Evolutionary conservation across 305 asterid genomes (phyloP).

Genomic region (Fraxinus greggii): DNA sequence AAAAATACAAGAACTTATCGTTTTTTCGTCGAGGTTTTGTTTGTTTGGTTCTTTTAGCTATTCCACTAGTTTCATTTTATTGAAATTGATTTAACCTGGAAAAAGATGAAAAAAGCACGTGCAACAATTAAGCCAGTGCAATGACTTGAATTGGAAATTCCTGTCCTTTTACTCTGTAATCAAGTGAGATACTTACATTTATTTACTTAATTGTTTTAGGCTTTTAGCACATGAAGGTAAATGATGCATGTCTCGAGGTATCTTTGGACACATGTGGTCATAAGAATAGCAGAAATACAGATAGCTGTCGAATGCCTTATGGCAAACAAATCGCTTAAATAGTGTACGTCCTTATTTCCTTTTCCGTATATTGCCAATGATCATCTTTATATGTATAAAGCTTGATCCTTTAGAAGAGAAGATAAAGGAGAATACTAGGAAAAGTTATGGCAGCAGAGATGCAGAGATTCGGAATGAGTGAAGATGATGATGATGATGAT

Average conservation of each 20-base stretch:
- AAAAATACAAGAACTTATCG: not conserved
- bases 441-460: slow-evolving; percentile 58
- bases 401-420: slow-evolving; percentile 24
- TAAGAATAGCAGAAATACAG: slow-evolving; percentile 5
- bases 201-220: not conserved
- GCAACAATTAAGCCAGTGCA: slow-evolving; percentile 4
- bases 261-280: not conserved
- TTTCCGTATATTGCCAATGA: not conserved
- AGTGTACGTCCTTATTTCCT: not conserved
- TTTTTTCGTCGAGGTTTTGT: not conserved
- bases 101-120: not conserved
- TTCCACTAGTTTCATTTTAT: slow-evolving; percentile 8
- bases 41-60: slow-evolving; percentile 3
- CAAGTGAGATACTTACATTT: not conserved
- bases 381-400: not conserved
- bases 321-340: slow-evolving; percentile 7
- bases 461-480: slow-evolving; percentile 74
- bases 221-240: slow-evolving; percentile 15
- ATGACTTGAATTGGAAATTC: slow-evolving; percentile 6
- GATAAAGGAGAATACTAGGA: slow-evolving; percentile 26
- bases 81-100: not conserved
- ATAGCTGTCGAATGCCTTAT: not conserved
- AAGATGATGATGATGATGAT: slow-evolving; percentile 91
- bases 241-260: slow-evolving; percentile 2
- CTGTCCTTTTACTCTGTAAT: not conserved